A percentile compares a stretch with the other conserved stretches of the same genome.
These are phyloP conservation scores for Cyclotella cryptica DNA, from an alignment of 108 stramenopile genomes.

Conservation along the genomic window DNA sequence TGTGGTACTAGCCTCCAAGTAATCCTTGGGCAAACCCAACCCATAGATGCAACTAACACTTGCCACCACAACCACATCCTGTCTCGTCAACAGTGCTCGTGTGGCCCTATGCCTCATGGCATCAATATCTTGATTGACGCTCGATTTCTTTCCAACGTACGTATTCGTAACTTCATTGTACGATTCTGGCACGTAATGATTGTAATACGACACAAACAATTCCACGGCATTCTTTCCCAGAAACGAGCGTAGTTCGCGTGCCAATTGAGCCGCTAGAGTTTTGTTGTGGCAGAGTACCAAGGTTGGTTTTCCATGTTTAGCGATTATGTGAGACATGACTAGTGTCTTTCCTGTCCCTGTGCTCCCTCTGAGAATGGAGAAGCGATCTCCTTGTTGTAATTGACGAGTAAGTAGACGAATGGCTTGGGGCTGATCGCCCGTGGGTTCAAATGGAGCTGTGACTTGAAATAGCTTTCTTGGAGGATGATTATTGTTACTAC, in stretches of 20 bases:
- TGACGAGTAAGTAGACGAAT: neutral
- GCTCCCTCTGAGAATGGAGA: neutral
- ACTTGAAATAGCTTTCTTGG: neutral
- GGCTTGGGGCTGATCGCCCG: conserved; percentile 4
- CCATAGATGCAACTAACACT: conserved; percentile 85
- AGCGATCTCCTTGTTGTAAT: neutral
- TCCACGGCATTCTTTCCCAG: conserved; percentile 68
- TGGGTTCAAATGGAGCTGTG: neutral
- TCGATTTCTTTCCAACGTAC: conserved; percentile 75
- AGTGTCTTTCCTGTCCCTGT: conserved; percentile 60
- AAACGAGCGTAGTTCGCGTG: conserved; percentile 67
- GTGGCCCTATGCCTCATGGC: conserved; percentile 79
- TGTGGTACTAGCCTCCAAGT: neutral
- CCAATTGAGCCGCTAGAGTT: conserved; percentile 82
- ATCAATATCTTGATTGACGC: conserved; percentile 74
- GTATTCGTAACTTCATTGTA: conserved; percentile 61
- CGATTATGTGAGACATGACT: conserved; percentile 79
- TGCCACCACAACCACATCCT: conserved; percentile 82
- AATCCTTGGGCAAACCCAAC: conserved; percentile 50
- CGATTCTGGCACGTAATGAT: conserved; percentile 80
- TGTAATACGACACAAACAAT: conserved; percentile 80
- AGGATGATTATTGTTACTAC: no score
- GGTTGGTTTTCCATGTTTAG: conserved; percentile 54
- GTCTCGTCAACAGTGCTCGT: conserved; percentile 60
- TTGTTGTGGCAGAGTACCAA: conserved; percentile 88